Evolutionary conservation across 2,329 filamentous ascomycete genomes (phyloP), one percentile per base, ranked within the genome.

Genomic region (Bisporella sp.): DNA sequence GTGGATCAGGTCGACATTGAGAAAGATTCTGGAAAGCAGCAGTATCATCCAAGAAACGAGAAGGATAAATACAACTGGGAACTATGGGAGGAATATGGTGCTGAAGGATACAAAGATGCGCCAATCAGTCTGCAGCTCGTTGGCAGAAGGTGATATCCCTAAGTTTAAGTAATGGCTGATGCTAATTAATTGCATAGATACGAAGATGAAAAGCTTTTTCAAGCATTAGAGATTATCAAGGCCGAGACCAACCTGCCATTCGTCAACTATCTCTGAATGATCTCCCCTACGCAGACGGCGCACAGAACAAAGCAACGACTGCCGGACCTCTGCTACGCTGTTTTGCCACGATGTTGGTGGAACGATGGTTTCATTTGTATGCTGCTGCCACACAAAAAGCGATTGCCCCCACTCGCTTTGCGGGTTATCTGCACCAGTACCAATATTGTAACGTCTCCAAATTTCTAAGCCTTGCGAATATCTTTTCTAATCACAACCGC

Each of bases 91-190:
- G 45, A 66, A 45, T 56, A 67, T 52, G 68, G 65, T 2, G 62
- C 61, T 1, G 62, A 68, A 44, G 68, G 65, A 6, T 73, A 69
- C 47, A 60, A 57, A 33, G 67, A 66, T 47, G 66, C 70, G 31
- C 71, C 71, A 4, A 63, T 73, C 13, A 66, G 66, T 44, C 59
- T 73, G 53, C 71, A 71, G 54, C 50, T 71, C 29, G 66, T 72
- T 30, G 68, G 62, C 4, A 52, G 64, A 48, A 55, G 61, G 62
- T 63, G 51, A 47, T 55, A 48, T n/a, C 30, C 42, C 29, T 47
- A 35, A 35, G 5, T 37, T 7, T 28, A 7, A 13, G 32, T 31
- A 29, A 8, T 6, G 2, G n/a, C 8, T 32, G 48, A 50, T 60
- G 56, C 52, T 58, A 57, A 41, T 12, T 51, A 31, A 55, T 32